Conservation (phyloP, 208 protist genomes). For the Acanthamoeba culbertsoni region DNA sequence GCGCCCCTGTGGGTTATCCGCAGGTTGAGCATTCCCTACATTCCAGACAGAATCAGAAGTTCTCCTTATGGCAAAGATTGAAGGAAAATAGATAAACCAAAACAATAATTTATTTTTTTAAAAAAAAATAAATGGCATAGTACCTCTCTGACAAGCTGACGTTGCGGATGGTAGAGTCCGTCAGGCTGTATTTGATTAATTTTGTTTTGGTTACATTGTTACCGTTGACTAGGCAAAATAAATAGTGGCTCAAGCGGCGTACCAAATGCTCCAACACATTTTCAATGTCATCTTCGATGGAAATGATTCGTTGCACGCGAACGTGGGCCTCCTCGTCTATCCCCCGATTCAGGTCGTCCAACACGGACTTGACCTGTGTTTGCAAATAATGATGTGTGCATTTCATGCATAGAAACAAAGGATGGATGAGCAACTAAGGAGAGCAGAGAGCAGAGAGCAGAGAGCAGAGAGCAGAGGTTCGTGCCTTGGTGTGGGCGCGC, state of each 20-base stretch:
- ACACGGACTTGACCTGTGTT: not conserved
- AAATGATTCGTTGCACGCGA: conserved; percentile 4
- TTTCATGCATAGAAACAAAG: too few relatives aligned
- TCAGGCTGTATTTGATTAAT: not conserved
- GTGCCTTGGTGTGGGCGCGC: not conserved
- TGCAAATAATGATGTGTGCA: too few relatives aligned
- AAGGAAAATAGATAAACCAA: too few relatives aligned
- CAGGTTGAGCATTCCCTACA: not conserved
- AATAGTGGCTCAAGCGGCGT: not conserved
- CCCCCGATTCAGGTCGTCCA: conserved; percentile 27
- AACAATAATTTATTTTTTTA: too few relatives aligned
- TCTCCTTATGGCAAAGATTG: too few relatives aligned
- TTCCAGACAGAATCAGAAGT: not conserved
- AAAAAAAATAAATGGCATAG: not conserved
- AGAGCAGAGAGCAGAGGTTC: too few relatives aligned
- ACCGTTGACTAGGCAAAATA: not conserved
- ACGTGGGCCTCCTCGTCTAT: conserved; percentile 38
- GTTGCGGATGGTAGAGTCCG: not conserved
- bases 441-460: too few relatives aligned
- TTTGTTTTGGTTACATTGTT: too few relatives aligned
- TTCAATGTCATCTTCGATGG: conserved; percentile 44
- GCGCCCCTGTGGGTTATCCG: not conserved
- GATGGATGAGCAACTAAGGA: too few relatives aligned
- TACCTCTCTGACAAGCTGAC: not conserved
- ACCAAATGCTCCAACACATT: conserved; percentile 1